phyloP scores from a whole-genome alignment of 225 moss, liverwort and hornwort species.

The Sphagnum contortum region DNA sequence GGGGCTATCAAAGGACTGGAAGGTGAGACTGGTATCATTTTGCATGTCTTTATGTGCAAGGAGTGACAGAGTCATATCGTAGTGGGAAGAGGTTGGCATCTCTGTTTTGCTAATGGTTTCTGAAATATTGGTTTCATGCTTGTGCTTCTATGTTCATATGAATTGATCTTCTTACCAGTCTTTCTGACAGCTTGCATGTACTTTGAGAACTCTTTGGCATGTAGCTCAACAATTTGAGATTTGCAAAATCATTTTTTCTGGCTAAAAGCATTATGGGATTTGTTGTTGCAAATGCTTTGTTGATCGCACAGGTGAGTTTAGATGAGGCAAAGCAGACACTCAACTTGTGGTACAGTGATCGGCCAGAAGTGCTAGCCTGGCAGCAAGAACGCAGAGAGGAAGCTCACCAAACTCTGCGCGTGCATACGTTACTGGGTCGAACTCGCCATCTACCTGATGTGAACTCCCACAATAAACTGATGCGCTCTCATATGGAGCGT shows the following conservation, averaged over 20 bases:
- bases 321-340: constrained; percentile 88
- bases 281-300: too few species aligned
- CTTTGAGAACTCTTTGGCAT: too few species aligned
- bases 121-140: neutral
- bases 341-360: constrained; percentile 89
- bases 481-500: constrained; percentile 80
- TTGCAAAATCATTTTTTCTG: too few species aligned
- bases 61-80: neutral
- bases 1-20: constrained; percentile 98
- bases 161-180: too few species aligned
- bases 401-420: constrained; percentile 51
- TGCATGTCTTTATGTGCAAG: neutral
- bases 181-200: too few species aligned
- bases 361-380: constrained; percentile 84
- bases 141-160: neutral
- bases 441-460: constrained; percentile 95
- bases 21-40: constrained; percentile 28
- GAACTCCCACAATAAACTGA: constrained; percentile 40
- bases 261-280: too few species aligned
- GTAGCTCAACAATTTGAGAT: too few species aligned
- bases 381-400: constrained; percentile 71
- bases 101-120: neutral
- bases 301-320: constrained; percentile 48
- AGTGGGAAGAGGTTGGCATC: neutral
- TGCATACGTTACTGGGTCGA: constrained; percentile 85